These are phyloP conservation scores for Pseudophaeomoniella oleicola DNA, from an alignment of 2,329 filamentous ascomycete species.

Conservation along the genomic window DNA sequence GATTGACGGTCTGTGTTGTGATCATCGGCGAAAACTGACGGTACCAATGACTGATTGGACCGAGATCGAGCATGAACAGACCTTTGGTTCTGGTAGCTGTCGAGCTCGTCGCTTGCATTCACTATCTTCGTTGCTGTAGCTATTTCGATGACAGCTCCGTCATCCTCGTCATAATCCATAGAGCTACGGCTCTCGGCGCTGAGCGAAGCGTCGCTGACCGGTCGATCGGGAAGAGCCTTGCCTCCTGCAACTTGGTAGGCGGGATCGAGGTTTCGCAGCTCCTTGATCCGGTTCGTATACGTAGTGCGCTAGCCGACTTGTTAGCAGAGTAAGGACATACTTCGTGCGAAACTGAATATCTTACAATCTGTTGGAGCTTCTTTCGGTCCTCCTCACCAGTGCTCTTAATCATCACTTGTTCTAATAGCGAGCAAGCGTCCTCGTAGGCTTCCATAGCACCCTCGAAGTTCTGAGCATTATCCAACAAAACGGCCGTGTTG, in stretches of 20 bases:
- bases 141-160: conserved; percentile 34
- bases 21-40: conserved; percentile 10
- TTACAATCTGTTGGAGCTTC: conserved; percentile 71
- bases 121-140: conserved; percentile 38
- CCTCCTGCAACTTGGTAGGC: conserved; percentile 36
- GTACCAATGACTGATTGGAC: conserved; percentile 9
- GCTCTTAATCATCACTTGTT: conserved; percentile 75
- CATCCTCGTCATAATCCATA: conserved; percentile 19
- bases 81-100: conserved; percentile 7
- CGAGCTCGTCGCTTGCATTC: conserved; percentile 16
- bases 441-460: conserved; percentile 80
- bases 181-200: conserved; percentile 2
- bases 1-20: conserved; percentile 5
- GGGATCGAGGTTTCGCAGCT: conserved; percentile 57
- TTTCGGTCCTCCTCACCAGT: conserved; percentile 72
- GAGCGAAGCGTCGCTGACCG: conserved; percentile 7
- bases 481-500: conserved; percentile 85
- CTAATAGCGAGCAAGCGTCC: conserved; percentile 77
- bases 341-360: neutral
- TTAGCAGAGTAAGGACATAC: conserved; percentile 2
- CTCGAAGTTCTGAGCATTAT: conserved; percentile 91
- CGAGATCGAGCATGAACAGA: neutral
- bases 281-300: conserved; percentile 78
- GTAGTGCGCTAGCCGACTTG: conserved; percentile 45
- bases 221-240: conserved; percentile 48